phyloP scores from a whole-genome alignment of 23 red algal species.

The Gracilaria caudata region DNA sequence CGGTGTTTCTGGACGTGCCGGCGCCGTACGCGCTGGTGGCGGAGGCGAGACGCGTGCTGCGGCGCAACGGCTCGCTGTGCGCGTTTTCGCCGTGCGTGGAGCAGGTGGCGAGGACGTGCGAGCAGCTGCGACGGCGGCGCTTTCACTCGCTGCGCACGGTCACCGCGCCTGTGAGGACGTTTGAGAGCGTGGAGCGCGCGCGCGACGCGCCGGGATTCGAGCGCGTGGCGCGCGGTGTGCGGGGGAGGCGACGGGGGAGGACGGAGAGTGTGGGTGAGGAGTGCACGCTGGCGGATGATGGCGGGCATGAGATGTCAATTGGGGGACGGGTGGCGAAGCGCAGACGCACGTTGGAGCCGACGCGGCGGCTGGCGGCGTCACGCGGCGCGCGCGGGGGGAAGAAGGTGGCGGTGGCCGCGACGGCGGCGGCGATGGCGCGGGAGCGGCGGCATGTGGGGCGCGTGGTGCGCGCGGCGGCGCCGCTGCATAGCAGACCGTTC shows the following conservation, averaged over 20 bases:
- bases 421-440: neutral
- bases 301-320: neutral
- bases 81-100: conserved; percentile 92
- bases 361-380: neutral
- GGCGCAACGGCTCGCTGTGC: conserved; percentile 68
- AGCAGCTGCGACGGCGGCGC: neutral
- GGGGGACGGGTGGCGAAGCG: neutral
- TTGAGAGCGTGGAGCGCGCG: conserved; percentile 34
- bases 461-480: conserved; percentile 25
- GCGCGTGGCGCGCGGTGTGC: neutral
- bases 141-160: conserved; percentile 63
- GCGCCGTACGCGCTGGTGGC: conserved; percentile 65
- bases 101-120: conserved; percentile 75
- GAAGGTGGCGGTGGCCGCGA: conserved; percentile 33
- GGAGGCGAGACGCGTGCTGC: conserved; percentile 45
- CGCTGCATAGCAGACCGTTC: conserved; percentile 40
- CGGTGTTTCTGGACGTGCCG: conserved; percentile 93
- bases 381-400: conserved; percentile 26
- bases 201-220: conserved; percentile 51
- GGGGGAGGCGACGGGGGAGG: neutral
- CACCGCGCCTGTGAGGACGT: conserved; percentile 53
- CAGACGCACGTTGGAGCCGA: neutral
- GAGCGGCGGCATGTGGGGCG: conserved; percentile 36
- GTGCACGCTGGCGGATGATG: too few species aligned
- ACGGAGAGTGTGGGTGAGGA: too few species aligned